These are phyloP conservation scores for Neurospora sp. DNA, from an alignment of 2,329 filamentous ascomycete species.

Conservation along the genomic window DNA sequence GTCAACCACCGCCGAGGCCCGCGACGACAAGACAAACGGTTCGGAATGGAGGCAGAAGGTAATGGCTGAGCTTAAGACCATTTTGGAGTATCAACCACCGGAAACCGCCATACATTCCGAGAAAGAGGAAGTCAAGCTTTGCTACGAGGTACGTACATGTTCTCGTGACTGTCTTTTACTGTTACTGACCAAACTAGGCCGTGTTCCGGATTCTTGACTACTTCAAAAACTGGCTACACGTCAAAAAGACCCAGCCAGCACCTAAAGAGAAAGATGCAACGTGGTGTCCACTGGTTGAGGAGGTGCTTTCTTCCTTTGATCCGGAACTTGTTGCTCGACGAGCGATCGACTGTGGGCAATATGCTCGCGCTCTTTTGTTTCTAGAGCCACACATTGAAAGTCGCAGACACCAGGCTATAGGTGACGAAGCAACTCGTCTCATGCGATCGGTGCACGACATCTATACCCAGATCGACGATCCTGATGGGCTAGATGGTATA, in stretches of 20 bases:
- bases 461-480: conserved; percentile 95
- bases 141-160: conserved; percentile 61
- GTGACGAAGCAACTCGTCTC: conserved; percentile 45
- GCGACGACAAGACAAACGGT: conserved; percentile 24
- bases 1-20: background rate
- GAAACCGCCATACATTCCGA: conserved; percentile 46
- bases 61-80: conserved; percentile 59
- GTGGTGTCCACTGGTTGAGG: conserved; percentile 38
- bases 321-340: conserved; percentile 65
- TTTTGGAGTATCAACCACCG: conserved; percentile 54
- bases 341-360: conserved; percentile 89
- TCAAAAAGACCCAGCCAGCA: conserved; percentile 43
- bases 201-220: conserved; percentile 90
- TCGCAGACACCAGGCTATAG: conserved; percentile 34
- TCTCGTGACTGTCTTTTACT: background rate
- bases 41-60: conserved; percentile 40
- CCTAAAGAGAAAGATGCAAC: conserved; percentile 34
- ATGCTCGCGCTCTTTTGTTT: conserved; percentile 83
- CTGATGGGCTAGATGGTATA: conserved; percentile 90
- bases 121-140: conserved; percentile 69
- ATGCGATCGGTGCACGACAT: conserved; percentile 80
- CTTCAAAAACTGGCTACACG: conserved; percentile 78
- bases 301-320: conserved; percentile 54
- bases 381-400: conserved; percentile 74
- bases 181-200: conserved; percentile 41